Evolutionary conservation across 1,284 basidiomycete species (phyloP), one percentile per base, ranked within the genome.

Genomic region (Chondrostereum purpureum): DNA sequence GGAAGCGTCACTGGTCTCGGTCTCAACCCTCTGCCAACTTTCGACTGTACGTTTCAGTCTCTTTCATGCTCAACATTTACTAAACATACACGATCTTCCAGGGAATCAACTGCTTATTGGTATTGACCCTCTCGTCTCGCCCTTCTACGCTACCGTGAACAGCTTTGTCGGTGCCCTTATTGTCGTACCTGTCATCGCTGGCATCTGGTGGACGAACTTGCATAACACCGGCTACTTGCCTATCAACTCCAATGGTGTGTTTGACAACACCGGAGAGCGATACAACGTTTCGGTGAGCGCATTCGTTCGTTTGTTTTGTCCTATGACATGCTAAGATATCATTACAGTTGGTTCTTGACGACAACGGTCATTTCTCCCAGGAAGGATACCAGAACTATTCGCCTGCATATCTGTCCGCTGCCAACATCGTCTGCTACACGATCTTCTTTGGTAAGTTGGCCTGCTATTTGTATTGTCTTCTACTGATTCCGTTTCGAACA

Each of bases 231-330:
- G 42, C 0, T 50, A 52, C 12, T 19, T 51, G 35, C 65, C 65
- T 14, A 62, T 60, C 39, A 55, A 57, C 21, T 50, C 58, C 1
- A 54, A 58, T 12, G 53, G 55, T 5, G 55, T 59, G 3, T 63
- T 59, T 44, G 62, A 62, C 48, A 62, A 61, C 33, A 61, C 57
- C 22, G 63, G 67, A 44, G 52, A 56, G 17, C 57, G 61, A 0
- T 73, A 72, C 54, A 63, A 67, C 8, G 63, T 69, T 0, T 60
- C 63, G 2, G 55, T 60, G 45, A 63, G 56, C 14, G 46, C 50
- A n/a, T n/a, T n/a, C n/a, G n/a, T n/a, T n/a, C n/a, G n/a, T n/a
- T n/a, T n/a, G n/a, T n/a, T n/a, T n/a, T n/a, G n/a, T n/a, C n/a
- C n/a, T n/a, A n/a, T n/a, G n/a, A n/a, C n/a, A n/a, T n/a, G n/a